These are phyloP conservation scores for Pisolithus marmoratus DNA, from an alignment of 768 basidiomycete genomes.

Conservation along the genomic window DNA sequence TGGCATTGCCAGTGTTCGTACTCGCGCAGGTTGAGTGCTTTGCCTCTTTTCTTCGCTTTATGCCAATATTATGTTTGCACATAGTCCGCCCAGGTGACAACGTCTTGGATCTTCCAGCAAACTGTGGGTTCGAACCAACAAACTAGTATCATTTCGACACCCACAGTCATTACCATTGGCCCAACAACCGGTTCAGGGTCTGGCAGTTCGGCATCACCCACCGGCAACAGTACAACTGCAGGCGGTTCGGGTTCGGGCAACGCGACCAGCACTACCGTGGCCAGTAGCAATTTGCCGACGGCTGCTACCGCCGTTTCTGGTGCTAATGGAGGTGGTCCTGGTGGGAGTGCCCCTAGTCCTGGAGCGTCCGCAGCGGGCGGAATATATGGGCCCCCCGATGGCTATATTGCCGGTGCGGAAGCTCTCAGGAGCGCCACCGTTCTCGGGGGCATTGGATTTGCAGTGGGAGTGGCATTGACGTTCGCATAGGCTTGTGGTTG, in stretches of 20 bases:
- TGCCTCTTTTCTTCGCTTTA: not conserved
- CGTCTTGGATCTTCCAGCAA: slow-evolving; percentile 7
- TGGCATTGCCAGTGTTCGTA: slow-evolving; percentile 22
- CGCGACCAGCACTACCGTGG: slow-evolving; percentile 27
- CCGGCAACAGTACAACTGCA: slow-evolving; percentile 14
- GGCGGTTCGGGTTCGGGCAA: slow-evolving; percentile 20
- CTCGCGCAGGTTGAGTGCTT: slow-evolving; percentile 28
- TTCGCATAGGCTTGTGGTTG: slow-evolving; percentile 33
- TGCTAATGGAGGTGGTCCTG: slow-evolving; percentile 39
- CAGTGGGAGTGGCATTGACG: slow-evolving; percentile 42
- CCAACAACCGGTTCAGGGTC: slow-evolving; percentile 19
- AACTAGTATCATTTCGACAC: slow-evolving; percentile 34
- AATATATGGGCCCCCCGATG: slow-evolving; percentile 61
- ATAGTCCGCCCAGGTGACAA: slow-evolving; percentile 24
- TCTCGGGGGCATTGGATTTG: slow-evolving; percentile 39
- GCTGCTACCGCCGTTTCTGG: slow-evolving; percentile 51
- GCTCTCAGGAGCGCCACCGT: slow-evolving; percentile 42
- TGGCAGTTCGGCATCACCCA: slow-evolving; percentile 12
- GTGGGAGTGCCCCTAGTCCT: slow-evolving; percentile 54
- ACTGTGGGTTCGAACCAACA: slow-evolving; percentile 37
- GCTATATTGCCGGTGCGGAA: slow-evolving; percentile 54
- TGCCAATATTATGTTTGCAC: slow-evolving; percentile 4
- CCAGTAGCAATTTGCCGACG: slow-evolving; percentile 48
- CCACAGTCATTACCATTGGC: slow-evolving; percentile 45
- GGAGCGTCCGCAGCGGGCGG: slow-evolving; percentile 42